These are phyloP conservation scores for Leptographium procerum DNA, from an alignment of 2,329 filamentous ascomycete genomes.

Conservation along the genomic window DNA sequence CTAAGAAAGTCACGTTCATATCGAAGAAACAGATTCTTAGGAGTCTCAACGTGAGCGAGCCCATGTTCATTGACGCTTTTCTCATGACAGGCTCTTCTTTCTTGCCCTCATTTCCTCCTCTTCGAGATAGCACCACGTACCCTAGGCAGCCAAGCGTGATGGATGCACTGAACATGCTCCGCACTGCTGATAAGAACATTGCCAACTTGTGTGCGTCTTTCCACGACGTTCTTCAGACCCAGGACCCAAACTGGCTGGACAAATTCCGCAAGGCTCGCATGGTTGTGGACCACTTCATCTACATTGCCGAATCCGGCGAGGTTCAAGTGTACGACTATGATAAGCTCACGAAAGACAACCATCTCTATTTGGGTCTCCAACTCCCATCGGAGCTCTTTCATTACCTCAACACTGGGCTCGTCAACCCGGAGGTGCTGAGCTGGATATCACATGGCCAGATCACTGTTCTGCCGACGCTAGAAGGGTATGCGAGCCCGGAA, in stretches of 20 bases:
- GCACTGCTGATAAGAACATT: slow-evolving; percentile 57
- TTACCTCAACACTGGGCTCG: slow-evolving; percentile 74
- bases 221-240: slow-evolving; percentile 63
- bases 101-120: slow-evolving; percentile 65
- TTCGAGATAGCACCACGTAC: slow-evolving; percentile 49
- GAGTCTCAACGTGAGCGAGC: slow-evolving; percentile 52
- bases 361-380: slow-evolving; percentile 82
- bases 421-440: slow-evolving; percentile 68
- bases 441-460: slow-evolving; percentile 75
- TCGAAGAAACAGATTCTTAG: slow-evolving; percentile 61
- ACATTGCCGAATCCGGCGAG: slow-evolving; percentile 66
- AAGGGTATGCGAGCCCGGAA: slow-evolving; percentile 66
- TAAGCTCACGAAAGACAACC: slow-evolving; percentile 68
- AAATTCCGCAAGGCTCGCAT: slow-evolving; percentile 79
- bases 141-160: slow-evolving; percentile 51
- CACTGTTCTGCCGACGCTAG: slow-evolving; percentile 69
- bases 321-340: slow-evolving; percentile 64
- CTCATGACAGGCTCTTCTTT: slow-evolving; percentile 76
- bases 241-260: slow-evolving; percentile 67
- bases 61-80: slow-evolving; percentile 72
- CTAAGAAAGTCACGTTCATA: slow-evolving; percentile 47
- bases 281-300: slow-evolving; percentile 77
- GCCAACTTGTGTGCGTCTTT: slow-evolving; percentile 64
- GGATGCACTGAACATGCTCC: slow-evolving; percentile 69
- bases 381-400: slow-evolving; percentile 83